These are phyloP conservation scores for Rhizoctonia solani DNA, from an alignment of 1,284 basidiomycete species.

Conservation along the genomic window DNA sequence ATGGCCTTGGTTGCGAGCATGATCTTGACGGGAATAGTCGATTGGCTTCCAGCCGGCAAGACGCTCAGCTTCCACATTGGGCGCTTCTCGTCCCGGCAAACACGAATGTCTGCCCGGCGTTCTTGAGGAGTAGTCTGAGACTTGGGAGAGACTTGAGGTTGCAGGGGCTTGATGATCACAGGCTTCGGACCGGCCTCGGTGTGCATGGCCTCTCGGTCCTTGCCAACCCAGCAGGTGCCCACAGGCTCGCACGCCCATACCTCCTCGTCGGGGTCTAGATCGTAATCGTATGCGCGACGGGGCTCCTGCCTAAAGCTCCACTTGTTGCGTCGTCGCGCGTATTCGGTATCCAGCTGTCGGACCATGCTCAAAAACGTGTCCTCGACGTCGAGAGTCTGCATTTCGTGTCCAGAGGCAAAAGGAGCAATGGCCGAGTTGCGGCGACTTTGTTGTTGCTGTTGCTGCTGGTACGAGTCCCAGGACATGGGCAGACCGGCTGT, in stretches of 20 bases:
- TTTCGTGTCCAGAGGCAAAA: slow-evolving; percentile 37
- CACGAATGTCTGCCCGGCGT: slow-evolving; percentile 36
- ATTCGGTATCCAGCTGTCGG: slow-evolving; percentile 50
- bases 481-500: slow-evolving; percentile 34
- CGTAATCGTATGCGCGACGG: slow-evolving; percentile 30
- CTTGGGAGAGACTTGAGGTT: slow-evolving; percentile 25
- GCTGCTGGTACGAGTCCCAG: slow-evolving; percentile 32
- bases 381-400: slow-evolving; percentile 44
- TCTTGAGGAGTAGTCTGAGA: slow-evolving; percentile 27
- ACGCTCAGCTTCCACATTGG: slow-evolving; percentile 13
- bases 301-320: slow-evolving; percentile 47
- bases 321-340: slow-evolving; percentile 48
- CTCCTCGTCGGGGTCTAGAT: slow-evolving; percentile 32
- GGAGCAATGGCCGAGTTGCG: not conserved
- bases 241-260: slow-evolving; percentile 35
- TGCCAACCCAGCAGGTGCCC: slow-evolving; percentile 32
- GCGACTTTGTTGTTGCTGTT: no score
- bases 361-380: slow-evolving; percentile 51
- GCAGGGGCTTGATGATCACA: slow-evolving; percentile 27
- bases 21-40: slow-evolving; percentile 27
- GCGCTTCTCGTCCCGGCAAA: slow-evolving; percentile 39
- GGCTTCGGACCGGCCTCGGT: not conserved
- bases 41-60: slow-evolving; percentile 32
- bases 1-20: slow-evolving; percentile 38
- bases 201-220: slow-evolving; percentile 7